Percentiles rank a stretch among this genome's conserved stretches.
These are phyloP conservation scores for Gymnopilus dilepis DNA, from an alignment of 768 basidiomycete species.

Conservation along the genomic window DNA sequence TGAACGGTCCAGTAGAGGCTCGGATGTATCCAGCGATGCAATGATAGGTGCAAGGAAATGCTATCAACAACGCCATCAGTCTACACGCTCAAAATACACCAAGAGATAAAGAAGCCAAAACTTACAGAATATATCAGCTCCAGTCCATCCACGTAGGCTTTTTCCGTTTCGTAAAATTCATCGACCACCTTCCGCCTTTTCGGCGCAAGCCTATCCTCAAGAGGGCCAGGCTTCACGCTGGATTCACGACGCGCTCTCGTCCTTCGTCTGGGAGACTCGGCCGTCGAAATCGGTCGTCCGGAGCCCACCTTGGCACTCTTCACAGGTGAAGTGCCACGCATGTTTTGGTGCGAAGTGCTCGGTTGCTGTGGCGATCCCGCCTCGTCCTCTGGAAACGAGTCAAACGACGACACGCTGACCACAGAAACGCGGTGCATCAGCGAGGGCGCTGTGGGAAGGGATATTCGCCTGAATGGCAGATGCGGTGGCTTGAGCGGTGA, in stretches of 20 bases:
- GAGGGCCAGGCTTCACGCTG: constrained; percentile 36
- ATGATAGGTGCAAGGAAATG: constrained; percentile 86
- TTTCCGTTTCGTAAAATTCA: constrained; percentile 85
- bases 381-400: constrained; percentile 63
- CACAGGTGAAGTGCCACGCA: constrained; percentile 7
- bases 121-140: constrained; percentile 82
- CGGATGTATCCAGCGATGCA: constrained; percentile 67
- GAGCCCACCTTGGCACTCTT: constrained; percentile 27
- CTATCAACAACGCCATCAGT: constrained; percentile 40
- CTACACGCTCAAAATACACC: neutral
- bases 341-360: constrained; percentile 14
- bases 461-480: constrained; percentile 69
- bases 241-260: constrained; percentile 43
- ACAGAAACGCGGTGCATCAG: constrained; percentile 65
- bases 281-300: constrained; percentile 38
- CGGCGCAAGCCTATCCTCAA: constrained; percentile 52
- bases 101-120: neutral
- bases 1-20: constrained; percentile 70
- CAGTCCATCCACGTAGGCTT: constrained; percentile 79
- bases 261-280: constrained; percentile 44
- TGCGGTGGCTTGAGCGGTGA: constrained; percentile 49
- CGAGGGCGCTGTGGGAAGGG: constrained; percentile 58
- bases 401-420: constrained; percentile 74
- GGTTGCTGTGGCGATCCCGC: constrained; percentile 19
- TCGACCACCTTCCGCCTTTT: constrained; percentile 75